Conservation (phyloP, 257 asterid species). For the Leonotis leonurus region DNA sequence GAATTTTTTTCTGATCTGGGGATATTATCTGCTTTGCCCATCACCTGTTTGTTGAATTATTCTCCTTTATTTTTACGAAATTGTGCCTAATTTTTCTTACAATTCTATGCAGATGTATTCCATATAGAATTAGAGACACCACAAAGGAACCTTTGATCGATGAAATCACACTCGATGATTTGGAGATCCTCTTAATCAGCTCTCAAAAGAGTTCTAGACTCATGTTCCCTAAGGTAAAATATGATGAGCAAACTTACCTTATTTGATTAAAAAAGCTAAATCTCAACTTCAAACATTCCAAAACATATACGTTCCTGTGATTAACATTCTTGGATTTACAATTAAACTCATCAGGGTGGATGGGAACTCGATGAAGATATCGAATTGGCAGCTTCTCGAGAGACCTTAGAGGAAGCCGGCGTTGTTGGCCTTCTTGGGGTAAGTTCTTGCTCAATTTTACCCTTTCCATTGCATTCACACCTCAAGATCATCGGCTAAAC, state of each 20-base stretch:
- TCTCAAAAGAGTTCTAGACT: slow-evolving; percentile 76
- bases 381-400: slow-evolving; percentile 77
- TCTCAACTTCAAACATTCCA: background rate
- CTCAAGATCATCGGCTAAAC: background rate
- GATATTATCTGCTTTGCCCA: background rate
- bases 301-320: background rate
- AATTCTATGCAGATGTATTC: slow-evolving; percentile 65
- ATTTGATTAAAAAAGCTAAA: background rate
- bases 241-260: background rate
- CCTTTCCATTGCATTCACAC: background rate
- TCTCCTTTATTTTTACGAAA: background rate
- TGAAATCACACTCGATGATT: slow-evolving; percentile 40
- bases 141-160: slow-evolving; percentile 25
- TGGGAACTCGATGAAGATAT: slow-evolving; percentile 90
- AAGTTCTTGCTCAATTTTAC: background rate
- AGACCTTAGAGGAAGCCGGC: slow-evolving; percentile 90
- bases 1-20: background rate
- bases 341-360: slow-evolving; percentile 52
- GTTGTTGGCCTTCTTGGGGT: slow-evolving; percentile 73
- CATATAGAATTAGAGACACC: slow-evolving; percentile 49
- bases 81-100: slow-evolving; percentile 11
- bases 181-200: slow-evolving; percentile 82
- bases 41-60: slow-evolving; percentile 4
- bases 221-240: slow-evolving; percentile 92
- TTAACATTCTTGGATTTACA: slow-evolving; percentile 24